phyloP scores from a whole-genome alignment of 2,329 filamentous ascomycete genomes.

The Phialophora verrucosa region DNA sequence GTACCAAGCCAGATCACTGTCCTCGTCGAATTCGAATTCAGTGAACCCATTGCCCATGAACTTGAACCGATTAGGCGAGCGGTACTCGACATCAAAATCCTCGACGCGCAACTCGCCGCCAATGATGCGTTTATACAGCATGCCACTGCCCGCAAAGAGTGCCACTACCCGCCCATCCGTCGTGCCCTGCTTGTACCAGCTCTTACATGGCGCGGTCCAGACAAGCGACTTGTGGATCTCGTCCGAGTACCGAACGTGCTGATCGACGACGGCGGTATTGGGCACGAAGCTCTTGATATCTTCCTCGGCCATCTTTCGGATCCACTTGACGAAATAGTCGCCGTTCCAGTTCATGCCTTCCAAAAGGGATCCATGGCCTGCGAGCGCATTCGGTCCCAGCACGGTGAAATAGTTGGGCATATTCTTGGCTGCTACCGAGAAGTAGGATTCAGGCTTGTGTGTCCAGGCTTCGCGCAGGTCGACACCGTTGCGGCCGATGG shows the following conservation, averaged over 20 bases:
- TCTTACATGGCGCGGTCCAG: slow-evolving; percentile 30
- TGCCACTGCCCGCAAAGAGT: slow-evolving; percentile 34
- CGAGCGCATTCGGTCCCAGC: slow-evolving; percentile 41
- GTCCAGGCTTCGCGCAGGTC: slow-evolving; percentile 42
- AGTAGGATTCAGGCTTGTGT: slow-evolving; percentile 41
- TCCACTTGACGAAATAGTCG: slow-evolving; percentile 43
- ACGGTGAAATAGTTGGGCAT: slow-evolving; percentile 47
- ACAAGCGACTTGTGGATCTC: slow-evolving; percentile 44
- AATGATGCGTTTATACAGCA: slow-evolving; percentile 40
- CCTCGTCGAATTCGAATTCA: slow-evolving; percentile 40
- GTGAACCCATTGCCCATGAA: slow-evolving; percentile 59
- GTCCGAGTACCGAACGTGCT: slow-evolving; percentile 44
- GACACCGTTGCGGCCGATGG: slow-evolving; percentile 43
- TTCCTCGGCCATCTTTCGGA: slow-evolving; percentile 44
- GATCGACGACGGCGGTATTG: slow-evolving; percentile 41
- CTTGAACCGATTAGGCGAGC: slow-evolving; percentile 51
- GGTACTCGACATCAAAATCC: slow-evolving; percentile 57
- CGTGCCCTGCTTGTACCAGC: slow-evolving; percentile 31
- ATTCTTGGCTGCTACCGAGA: slow-evolving; percentile 36
- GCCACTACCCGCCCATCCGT: slow-evolving; percentile 30
- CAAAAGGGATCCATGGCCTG: slow-evolving; percentile 42
- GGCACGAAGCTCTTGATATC: slow-evolving; percentile 43
- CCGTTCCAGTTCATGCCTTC: slow-evolving; percentile 38
- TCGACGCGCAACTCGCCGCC: slow-evolving; percentile 46
- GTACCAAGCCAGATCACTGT: slow-evolving; percentile 42